Evolutionary conservation across 2,329 filamentous ascomycete species (phyloP).

Genomic region (Aspergillus puulaauensis): DNA sequence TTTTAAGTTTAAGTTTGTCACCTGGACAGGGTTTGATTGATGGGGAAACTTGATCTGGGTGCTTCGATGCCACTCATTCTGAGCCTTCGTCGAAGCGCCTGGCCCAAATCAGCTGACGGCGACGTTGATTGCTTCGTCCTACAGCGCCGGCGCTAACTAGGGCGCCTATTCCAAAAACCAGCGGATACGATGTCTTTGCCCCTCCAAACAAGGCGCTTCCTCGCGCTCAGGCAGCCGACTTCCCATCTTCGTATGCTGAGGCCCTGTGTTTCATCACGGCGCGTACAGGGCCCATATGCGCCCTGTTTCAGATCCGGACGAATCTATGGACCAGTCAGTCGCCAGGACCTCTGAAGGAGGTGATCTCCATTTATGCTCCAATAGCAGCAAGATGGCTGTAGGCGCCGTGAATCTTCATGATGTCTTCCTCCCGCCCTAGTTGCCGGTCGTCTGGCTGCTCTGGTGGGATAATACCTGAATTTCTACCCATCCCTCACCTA

Average conservation of each 20-base stretch:
- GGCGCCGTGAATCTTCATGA: constrained; percentile 12
- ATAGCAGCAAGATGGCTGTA: constrained; percentile 11
- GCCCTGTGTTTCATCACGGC: constrained; percentile 30
- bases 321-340: constrained; percentile 15
- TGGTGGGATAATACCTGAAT: background rate
- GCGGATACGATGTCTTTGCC: constrained; percentile 1
- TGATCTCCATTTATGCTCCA: constrained; percentile 16
- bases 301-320: constrained; percentile 24
- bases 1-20: background rate
- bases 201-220: constrained; percentile 15
- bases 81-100: background rate
- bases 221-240: background rate
- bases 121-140: constrained; percentile 12
- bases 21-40: background rate
- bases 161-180: constrained; percentile 21
- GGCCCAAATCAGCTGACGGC: constrained; percentile 19
- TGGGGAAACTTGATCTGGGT: background rate
- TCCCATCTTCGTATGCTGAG: constrained; percentile 5
- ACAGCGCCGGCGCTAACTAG: constrained; percentile 22
- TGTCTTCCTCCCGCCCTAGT: constrained; percentile 1
- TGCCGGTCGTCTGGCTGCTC: background rate
- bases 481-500: background rate
- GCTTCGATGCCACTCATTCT: background rate
- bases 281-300: constrained; percentile 23
- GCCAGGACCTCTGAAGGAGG: constrained; percentile 12